Evolutionary conservation across 2,329 filamentous ascomycete genomes (phyloP).

Genomic region (Calonectria pauciramosa): DNA sequence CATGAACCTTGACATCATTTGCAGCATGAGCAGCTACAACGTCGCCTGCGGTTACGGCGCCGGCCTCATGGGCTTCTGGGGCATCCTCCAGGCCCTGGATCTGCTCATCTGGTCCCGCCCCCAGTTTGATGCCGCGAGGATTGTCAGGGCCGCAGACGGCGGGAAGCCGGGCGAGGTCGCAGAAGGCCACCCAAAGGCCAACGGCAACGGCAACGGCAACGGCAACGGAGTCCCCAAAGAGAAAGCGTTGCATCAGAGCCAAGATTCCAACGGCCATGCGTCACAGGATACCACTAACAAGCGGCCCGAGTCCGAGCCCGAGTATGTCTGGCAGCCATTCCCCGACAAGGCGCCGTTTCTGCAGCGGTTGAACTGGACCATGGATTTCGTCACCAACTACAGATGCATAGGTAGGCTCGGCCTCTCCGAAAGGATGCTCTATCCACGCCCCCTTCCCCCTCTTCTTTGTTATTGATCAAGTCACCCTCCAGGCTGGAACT

Average conservation of each 20-base stretch:
- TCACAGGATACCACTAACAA: background rate
- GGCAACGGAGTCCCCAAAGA: background rate
- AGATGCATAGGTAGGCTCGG: constrained; percentile 64
- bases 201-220: constrained; percentile 6
- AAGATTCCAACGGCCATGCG: background rate
- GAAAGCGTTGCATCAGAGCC: constrained; percentile 28
- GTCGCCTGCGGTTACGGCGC: constrained; percentile 63
- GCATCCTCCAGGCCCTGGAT: constrained; percentile 62
- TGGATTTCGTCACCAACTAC: constrained; percentile 68
- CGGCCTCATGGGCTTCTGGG: constrained; percentile 66
- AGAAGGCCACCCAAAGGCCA: background rate
- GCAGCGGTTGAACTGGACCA: constrained; percentile 67
- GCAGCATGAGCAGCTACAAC: constrained; percentile 63
- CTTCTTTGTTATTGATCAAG: background rate
- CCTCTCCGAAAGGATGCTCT: background rate
- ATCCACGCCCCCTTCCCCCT: background rate
- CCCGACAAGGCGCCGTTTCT: constrained; percentile 63
- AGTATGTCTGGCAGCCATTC: constrained; percentile 74
- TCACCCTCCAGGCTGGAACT: constrained; percentile 66
- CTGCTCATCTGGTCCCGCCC: constrained; percentile 68
- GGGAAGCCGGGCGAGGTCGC: constrained; percentile 17
- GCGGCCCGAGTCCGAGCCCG: constrained; percentile 41
- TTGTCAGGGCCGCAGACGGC: constrained; percentile 52
- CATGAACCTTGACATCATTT: constrained; percentile 60
- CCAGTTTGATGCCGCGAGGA: constrained; percentile 69